Conservation (phyloP, 2,329 filamentous ascomycete genomes). For the Erysiphe pulchra region DNA sequence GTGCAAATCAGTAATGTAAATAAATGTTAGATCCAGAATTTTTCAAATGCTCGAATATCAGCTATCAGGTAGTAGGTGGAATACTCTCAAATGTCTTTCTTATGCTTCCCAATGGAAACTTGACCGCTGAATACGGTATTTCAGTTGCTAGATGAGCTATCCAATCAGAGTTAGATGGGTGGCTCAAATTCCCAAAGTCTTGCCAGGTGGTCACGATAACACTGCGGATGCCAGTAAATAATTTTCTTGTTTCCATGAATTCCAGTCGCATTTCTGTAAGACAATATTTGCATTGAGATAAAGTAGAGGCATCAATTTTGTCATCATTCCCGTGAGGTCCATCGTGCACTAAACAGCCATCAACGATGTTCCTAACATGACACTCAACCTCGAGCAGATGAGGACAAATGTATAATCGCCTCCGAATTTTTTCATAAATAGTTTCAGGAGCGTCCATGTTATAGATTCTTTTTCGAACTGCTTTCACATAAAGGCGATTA, state of each 20-base stretch:
- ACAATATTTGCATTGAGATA: neutral
- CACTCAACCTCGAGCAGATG: neutral
- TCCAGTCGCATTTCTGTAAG: neutral
- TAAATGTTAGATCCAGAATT: no score
- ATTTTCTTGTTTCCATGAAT: neutral
- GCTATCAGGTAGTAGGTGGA: no score
- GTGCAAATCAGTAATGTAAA: no score
- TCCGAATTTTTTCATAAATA: no score
- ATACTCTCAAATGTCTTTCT: neutral
- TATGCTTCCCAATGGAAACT: neutral
- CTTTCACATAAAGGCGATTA: neutral
- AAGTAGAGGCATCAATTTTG: no score
- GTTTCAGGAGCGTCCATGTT: no score
- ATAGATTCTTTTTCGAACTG: neutral
- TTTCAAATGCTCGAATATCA: no score
- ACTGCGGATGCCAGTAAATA: neutral
- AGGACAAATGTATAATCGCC: neutral
- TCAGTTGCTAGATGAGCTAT: neutral
- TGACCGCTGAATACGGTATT: neutral
- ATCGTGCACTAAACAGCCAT: no score
- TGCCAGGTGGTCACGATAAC: neutral
- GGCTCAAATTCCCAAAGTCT: neutral
- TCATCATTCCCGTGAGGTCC: no score
- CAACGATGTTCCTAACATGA: no score
- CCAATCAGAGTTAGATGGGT: neutral